A percentile compares a stretch with the other conserved stretches of the same genome.
Evolutionary conservation across 306 rosid species (phyloP).

Genomic region (Ammopiptanthus mongolicus): DNA sequence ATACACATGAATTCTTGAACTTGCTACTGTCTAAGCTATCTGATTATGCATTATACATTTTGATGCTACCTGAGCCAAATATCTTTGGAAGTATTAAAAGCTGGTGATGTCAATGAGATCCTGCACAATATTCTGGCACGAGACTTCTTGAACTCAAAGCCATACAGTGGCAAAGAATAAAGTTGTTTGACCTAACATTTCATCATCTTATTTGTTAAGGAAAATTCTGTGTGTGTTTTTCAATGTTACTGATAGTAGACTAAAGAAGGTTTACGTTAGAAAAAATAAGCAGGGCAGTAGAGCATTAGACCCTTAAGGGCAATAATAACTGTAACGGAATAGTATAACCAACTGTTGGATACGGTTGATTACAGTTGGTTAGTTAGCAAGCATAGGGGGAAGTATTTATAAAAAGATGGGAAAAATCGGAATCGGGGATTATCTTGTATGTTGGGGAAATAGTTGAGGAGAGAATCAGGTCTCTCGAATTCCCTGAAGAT

Average conservation of each 20-base stretch:
- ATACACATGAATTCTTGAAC: neutral
- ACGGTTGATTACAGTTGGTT: neutral
- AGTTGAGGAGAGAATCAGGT: neutral
- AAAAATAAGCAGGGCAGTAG: neutral
- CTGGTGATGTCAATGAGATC: neutral
- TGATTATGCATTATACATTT: neutral
- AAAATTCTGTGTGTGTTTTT: neutral
- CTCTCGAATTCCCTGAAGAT: neutral
- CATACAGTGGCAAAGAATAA: neutral
- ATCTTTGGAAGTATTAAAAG: neutral
- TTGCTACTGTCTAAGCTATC: neutral
- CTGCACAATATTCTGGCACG: neutral
- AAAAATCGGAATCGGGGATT: neutral
- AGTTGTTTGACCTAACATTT: neutral
- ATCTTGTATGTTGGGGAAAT: neutral
- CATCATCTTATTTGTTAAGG: neutral
- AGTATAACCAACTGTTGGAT: neutral
- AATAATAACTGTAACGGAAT: neutral
- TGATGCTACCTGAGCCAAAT: neutral
- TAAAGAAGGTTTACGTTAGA: neutral
- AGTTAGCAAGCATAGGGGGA: neutral
- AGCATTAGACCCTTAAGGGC: neutral
- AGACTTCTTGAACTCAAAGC: neutral
- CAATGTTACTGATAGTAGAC: neutral
- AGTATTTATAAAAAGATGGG: neutral